A percentile compares a stretch with the other conserved stretches of the same genome.
These are phyloP conservation scores for Cornus florida DNA, from an alignment of 148 eudicot genomes.

Conservation along the genomic window DNA sequence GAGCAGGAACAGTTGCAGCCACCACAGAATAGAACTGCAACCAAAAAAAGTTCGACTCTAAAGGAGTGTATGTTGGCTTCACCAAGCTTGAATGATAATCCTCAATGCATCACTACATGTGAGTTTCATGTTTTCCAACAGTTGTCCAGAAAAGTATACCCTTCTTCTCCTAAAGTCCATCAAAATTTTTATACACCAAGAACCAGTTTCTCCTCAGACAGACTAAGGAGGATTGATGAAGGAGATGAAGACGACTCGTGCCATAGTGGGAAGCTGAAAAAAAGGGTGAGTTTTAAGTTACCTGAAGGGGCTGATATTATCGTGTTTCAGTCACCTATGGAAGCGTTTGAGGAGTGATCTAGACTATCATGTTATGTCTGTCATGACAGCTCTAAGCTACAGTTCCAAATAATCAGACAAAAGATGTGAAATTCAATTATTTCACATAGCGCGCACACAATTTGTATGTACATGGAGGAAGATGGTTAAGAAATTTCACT, in stretches of 20 bases:
- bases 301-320: constrained; percentile 24
- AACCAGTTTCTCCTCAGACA: constrained; percentile 3
- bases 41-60: not conserved
- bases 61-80: not conserved
- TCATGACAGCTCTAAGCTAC: no score
- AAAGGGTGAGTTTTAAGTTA: constrained; percentile 22
- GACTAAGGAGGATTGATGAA: constrained; percentile 5
- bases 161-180: constrained; percentile 4
- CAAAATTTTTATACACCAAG: constrained; percentile 19
- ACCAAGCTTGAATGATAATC: not conserved
- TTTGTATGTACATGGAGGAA: no score
- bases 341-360: constrained; percentile 11
- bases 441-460: no score
- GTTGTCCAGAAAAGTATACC: not conserved
- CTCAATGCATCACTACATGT: not conserved
- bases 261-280: constrained; percentile 11
- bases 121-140: not conserved
- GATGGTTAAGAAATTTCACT: no score
- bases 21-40: not conserved
- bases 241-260: not conserved
- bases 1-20: not conserved
- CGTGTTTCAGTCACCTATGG: constrained; percentile 18
- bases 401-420: no score
- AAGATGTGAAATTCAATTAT: no score
- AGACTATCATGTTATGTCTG: not conserved